A percentile compares a stretch with the other conserved stretches of the same genome.
Conservation (phyloP, 1,139 yeast genomes). For the Yamadazyma oceani region DNA sequence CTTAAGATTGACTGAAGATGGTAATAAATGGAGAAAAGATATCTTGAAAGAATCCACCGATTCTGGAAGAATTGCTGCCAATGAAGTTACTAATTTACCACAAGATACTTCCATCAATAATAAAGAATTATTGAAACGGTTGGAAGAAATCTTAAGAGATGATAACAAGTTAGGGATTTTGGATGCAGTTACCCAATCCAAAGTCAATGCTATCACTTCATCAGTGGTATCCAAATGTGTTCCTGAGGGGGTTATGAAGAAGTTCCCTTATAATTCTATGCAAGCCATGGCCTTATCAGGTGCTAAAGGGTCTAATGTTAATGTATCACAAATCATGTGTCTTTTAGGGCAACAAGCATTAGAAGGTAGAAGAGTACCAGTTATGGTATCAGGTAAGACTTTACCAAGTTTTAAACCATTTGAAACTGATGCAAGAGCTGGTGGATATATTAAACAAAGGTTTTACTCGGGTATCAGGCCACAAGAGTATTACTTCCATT, state of each 20-base stretch:
- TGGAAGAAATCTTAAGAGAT: constrained; percentile 94
- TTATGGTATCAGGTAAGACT: constrained; percentile 98
- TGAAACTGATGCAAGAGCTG: constrained; percentile 97
- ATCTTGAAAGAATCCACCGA: constrained; percentile 75
- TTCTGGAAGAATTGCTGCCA: constrained; percentile 88
- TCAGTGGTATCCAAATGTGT: constrained; percentile 92
- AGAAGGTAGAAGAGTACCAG: constrained; percentile 99
- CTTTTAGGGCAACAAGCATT: constrained; percentile 97
- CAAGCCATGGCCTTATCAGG: constrained; percentile 99
- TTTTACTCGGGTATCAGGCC: constrained; percentile 98
- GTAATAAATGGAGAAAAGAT: constrained; percentile 85
- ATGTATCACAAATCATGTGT: constrained; percentile 99
- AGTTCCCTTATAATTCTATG: constrained; percentile 95
- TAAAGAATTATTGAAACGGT: constrained; percentile 78
- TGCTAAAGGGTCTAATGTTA: constrained; percentile 98
- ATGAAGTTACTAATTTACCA: constrained; percentile 87
- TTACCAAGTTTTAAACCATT: constrained; percentile 95
- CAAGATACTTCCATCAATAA: constrained; percentile 55
- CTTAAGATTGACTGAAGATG: constrained; percentile 85
- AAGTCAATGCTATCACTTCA: constrained; percentile 88
- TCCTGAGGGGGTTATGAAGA: constrained; percentile 94
- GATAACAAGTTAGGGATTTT: constrained; percentile 88
- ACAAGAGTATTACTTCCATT: constrained; percentile 99
- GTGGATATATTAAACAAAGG: constrained; percentile 96
- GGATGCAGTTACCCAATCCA: constrained; percentile 94